These are phyloP conservation scores for Flaveria linearis DNA, from an alignment of 129 eudicot genomes.

Conservation along the genomic window DNA sequence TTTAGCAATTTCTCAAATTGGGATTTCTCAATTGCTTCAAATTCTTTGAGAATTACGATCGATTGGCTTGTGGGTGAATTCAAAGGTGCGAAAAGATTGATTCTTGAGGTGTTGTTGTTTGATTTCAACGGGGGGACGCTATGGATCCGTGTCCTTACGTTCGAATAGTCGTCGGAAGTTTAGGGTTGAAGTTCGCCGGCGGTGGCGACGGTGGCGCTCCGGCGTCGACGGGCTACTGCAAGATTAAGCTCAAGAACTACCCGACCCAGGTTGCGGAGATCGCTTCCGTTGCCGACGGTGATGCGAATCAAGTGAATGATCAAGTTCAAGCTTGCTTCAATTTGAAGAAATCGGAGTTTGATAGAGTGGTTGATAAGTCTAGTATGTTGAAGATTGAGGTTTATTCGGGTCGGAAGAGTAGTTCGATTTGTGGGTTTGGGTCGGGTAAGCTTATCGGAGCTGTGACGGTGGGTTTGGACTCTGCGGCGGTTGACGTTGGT, in stretches of 20 bases:
- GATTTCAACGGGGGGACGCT: slow-evolving; percentile 16
- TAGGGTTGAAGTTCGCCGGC: slow-evolving; percentile 44
- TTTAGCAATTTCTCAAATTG: slow-evolving; percentile 18
- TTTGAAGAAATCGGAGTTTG: slow-evolving; percentile 57
- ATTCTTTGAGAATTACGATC: slow-evolving; percentile 3
- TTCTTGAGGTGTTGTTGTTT: not conserved
- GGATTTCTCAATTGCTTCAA: slow-evolving; percentile 20
- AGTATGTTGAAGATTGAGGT: slow-evolving; percentile 54
- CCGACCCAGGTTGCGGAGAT: slow-evolving; percentile 53
- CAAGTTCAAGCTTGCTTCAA: slow-evolving; percentile 55
- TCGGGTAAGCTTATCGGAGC: slow-evolving; percentile 58
- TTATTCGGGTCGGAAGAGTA: slow-evolving; percentile 31
- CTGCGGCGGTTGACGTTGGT: slow-evolving; percentile 38
- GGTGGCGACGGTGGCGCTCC: slow-evolving; percentile 22
- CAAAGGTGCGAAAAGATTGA: no score
- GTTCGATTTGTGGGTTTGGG: slow-evolving; percentile 45
- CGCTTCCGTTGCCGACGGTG: slow-evolving; percentile 31
- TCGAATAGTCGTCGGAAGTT: slow-evolving; percentile 54
- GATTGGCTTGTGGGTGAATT: no score
- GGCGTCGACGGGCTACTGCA: slow-evolving; percentile 48
- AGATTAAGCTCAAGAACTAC: slow-evolving; percentile 57
- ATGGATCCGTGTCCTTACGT: slow-evolving; percentile 93
- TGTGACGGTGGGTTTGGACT: slow-evolving; percentile 58
- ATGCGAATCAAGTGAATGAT: slow-evolving; percentile 44
- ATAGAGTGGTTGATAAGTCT: slow-evolving; percentile 48